Evolutionary conservation across 1,139 yeast species (phyloP).

Genomic region (Blastobotrys niveus): DNA sequence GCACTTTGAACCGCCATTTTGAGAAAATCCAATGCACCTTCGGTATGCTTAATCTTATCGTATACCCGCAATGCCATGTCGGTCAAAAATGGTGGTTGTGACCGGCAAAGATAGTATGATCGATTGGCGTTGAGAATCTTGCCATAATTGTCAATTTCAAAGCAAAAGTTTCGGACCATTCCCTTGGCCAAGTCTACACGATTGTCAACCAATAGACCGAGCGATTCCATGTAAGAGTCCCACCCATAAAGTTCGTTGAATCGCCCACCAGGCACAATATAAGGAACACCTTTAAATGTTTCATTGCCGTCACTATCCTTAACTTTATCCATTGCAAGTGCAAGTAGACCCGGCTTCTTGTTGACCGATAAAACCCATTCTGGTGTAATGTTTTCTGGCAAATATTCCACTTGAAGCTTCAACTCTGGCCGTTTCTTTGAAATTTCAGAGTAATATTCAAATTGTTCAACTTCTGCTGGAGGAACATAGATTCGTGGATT

Average conservation of each 20-base stretch:
- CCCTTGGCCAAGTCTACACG: constrained; percentile 71
- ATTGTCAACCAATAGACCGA: constrained; percentile 71
- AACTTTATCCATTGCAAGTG: constrained; percentile 63
- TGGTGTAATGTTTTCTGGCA: constrained; percentile 54
- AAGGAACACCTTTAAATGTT: constrained; percentile 62
- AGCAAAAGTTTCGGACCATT: constrained; percentile 88
- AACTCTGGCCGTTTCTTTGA: constrained; percentile 53
- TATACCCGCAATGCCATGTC: constrained; percentile 81
- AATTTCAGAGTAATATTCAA: constrained; percentile 55
- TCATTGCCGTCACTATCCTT: constrained; percentile 43
- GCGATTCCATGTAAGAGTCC: constrained; percentile 92
- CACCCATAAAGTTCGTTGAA: constrained; percentile 96
- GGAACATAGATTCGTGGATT: constrained; percentile 78
- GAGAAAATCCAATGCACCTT: constrained; percentile 52
- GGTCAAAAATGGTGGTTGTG: constrained; percentile 97
- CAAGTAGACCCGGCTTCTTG: constrained; percentile 77
- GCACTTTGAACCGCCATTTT: constrained; percentile 67
- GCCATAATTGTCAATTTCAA: constrained; percentile 85
- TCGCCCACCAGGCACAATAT: constrained; percentile 95
- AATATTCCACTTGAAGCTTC: constrained; percentile 66
- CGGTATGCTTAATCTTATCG: constrained; percentile 44
- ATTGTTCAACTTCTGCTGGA: constrained; percentile 61
- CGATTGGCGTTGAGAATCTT: constrained; percentile 92
- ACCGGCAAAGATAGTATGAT: constrained; percentile 82
- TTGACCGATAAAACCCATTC: constrained; percentile 72